Evolutionary conservation across 345 rosid species (phyloP).

Genomic region (Leavenworthia alabamica): DNA sequence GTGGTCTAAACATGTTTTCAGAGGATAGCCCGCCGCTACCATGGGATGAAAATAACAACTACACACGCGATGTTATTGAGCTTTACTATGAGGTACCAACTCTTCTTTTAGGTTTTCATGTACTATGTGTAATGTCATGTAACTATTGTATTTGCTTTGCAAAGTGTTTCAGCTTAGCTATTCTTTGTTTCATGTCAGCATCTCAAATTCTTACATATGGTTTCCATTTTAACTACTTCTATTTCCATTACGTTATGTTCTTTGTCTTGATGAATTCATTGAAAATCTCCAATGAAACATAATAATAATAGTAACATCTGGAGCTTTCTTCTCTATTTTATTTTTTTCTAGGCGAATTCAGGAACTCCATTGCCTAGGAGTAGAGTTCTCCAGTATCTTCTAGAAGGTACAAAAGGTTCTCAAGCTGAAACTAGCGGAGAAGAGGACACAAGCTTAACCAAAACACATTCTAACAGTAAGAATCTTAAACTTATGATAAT

Average conservation of each 20-base stretch:
- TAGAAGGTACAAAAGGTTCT: slow-evolving; percentile 84
- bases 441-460: slow-evolving; percentile 34
- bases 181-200: background rate
- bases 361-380: slow-evolving; percentile 42
- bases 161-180: background rate
- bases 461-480: slow-evolving; percentile 17
- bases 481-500: background rate
- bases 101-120: background rate
- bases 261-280: background rate
- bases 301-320: background rate
- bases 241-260: background rate
- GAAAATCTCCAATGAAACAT: background rate
- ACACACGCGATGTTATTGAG: slow-evolving; percentile 68
- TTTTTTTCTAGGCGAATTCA: slow-evolving; percentile 51
- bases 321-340: background rate
- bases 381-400: slow-evolving; percentile 50
- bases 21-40: slow-evolving; percentile 62
- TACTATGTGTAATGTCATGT: background rate
- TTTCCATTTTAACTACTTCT: background rate
- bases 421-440: slow-evolving; percentile 39
- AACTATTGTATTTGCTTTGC: background rate
- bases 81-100: slow-evolving; percentile 65
- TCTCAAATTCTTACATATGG: background rate
- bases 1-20: slow-evolving; percentile 65
- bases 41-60: slow-evolving; percentile 66